Evolutionary conservation across 306 rosid species (phyloP), one percentile per base, ranked within the genome.

Genomic region (Vigna nakashimae): DNA sequence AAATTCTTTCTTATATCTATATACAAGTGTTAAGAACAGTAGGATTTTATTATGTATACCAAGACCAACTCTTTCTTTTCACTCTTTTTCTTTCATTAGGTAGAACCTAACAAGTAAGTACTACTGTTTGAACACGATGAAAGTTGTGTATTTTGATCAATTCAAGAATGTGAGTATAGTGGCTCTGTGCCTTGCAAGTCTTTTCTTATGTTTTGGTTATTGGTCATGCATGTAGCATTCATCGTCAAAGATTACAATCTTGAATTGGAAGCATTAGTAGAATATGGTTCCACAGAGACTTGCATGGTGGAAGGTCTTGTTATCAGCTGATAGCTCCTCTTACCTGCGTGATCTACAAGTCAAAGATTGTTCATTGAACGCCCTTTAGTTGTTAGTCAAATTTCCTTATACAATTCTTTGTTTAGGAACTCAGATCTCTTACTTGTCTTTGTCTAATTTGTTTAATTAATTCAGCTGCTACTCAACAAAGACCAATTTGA

Each of bases 291-390:
- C 74, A 65, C 57, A 46, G 18, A 34, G 22, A 57, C 59, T 69
- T 72, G 79, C 73, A 80, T 82, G 88, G 87, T 84, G 83, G 83
- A 64, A 62, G 84, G 87, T 86, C 90, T 77, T 34, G 76, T 63
- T 79, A 43, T 68, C 65, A 62, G 45, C 46, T 34, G 86, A 86
- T 73, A 82, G 86, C 77, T 72, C 77, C 73, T 66, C 75, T 79
- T 86, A 83, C 86, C 90, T 86, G 80, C 53, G 84, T 84, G 81
- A 88, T 90, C 95, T 86, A 38, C 71, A 66, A 88, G 95, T 90
- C 91, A 88, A 88, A 88, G 95, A 90, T 88, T 70, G 76, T 84
- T 46, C 57, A 71, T 88, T 86, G 92, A 82, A 82, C 14, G 30
- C 43, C 32, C 38, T 58, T 69, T 38, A 75, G 67, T 80, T 77